Evolutionary conservation across 2,329 filamentous ascomycete species (phyloP).

Genomic region (Xylariaceae sp.): DNA sequence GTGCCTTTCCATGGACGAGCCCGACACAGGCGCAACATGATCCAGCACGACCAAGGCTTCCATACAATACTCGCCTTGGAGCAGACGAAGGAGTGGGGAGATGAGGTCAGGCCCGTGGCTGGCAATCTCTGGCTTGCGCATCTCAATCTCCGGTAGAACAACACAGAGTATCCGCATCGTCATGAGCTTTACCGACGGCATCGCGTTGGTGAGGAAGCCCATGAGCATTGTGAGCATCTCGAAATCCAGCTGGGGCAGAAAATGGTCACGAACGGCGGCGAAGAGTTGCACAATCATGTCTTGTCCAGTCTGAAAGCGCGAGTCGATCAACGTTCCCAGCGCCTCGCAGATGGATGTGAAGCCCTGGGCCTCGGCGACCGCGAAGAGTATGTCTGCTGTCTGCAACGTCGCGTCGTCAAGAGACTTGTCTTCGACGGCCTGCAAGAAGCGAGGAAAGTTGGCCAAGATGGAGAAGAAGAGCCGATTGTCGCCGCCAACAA

Average conservation of each 20-base stretch:
- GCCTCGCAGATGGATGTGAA: conserved; percentile 62
- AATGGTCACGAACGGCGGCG: conserved; percentile 67
- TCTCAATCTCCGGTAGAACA: conserved; percentile 84
- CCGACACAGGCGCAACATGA: conserved; percentile 90
- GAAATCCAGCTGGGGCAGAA: conserved; percentile 78
- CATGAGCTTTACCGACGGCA: conserved; percentile 85
- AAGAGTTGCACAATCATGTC: conserved; percentile 75
- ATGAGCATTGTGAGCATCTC: conserved; percentile 84
- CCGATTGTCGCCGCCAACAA: conserved; percentile 77
- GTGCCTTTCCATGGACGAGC: conserved; percentile 86
- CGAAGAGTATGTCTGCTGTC: conserved; percentile 64
- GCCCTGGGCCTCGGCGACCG: conserved; percentile 68
- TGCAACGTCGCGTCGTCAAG: conserved; percentile 52
- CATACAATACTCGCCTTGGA: conserved; percentile 92
- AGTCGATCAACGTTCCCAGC: conserved; percentile 64
- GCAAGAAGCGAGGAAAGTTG: conserved; percentile 82
- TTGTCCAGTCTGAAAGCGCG: conserved; percentile 59
- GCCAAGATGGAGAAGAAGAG: conserved; percentile 82
- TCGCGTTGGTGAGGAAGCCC: conserved; percentile 82
- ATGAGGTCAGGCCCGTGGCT: conserved; percentile 92
- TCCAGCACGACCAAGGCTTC: conserved; percentile 88
- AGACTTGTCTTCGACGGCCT: conserved; percentile 64
- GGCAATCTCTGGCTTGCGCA: conserved; percentile 84
- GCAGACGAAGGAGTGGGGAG: conserved; percentile 78
- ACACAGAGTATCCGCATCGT: conserved; percentile 85